Evolutionary conservation across 345 rosid species (phyloP), one percentile per base, ranked within the genome.

Genomic region (Ceriops zippeliana): DNA sequence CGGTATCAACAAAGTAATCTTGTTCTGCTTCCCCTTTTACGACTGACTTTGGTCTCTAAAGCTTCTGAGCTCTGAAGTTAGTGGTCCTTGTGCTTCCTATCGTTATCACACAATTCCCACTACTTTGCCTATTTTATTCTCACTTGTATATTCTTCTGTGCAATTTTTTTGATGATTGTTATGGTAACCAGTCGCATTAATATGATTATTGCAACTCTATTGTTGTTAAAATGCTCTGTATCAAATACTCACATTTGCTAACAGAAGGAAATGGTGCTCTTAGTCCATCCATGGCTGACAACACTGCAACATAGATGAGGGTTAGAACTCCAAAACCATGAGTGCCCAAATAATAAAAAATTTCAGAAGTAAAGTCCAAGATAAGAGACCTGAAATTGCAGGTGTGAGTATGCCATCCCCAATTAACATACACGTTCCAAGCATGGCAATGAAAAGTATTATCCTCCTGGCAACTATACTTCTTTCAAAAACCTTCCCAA

Each of bases 331-430:
- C n/a, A 11, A 66, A 71, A 54, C 26, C 35, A 9, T 34, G 34
- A 11, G 56, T 3, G 1, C 59, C 59, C 30, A n/a, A 63, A 46
- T 2, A 35, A 52, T 47, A 22, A 19, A 22, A 27, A 53, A 62
- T 31, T 24, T 34, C 35, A 68, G 51, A 34, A 13, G 31, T 17
- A 11, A 16, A 24, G 20, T 31, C 32, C 30, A 6, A 2, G 2
- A 38, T 37, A 38, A 10, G 61, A 52, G 42, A 85, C 98, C 98
- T 54, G 96, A 92, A 71, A 92, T 92, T 68, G 93, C 90, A 0
- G 98, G 93, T 19, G 97, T 92, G 64, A 90, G 96, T 72, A 92
- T 89, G 5, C 97, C 98, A 70, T 92, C 97, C 26, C 96, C 96
- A 4, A 92, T 89, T 27, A 92, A 82, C 96, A 90, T 92, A 76